Base-by-base conservation (phyloP, 495 filamentous ascomycete species). In the Podospora comata region DNA sequence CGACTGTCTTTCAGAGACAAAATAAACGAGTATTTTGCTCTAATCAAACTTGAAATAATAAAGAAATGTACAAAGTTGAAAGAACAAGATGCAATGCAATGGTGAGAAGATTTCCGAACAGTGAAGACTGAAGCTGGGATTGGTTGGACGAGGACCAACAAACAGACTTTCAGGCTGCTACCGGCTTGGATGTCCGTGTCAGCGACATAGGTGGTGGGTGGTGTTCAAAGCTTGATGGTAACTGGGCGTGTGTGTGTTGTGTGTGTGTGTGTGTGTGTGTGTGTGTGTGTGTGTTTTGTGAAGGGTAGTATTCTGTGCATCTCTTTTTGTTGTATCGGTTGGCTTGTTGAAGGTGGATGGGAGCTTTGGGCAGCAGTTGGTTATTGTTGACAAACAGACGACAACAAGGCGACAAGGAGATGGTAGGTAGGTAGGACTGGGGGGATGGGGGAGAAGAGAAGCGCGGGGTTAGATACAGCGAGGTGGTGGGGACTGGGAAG, bases 1-100 rank as follows among this genome's bases (percentile, higher is more conserved):
- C 55, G 63, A 70, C 57, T 19, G 59, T 65, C 44, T 70, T 30
- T 62, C 44, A 56, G 27, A 44, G 67, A 60, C 58, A 27, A 65
- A 60, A 59, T 32, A 65, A 64, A 23, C 34, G 61, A 34, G 20
- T 63, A 5, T 39, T 48, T 48, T 48, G 39, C 39, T 48, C 39
- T 27, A 16, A 61, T 61, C n/a, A 15, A 61, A 30, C 59, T 30
- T 16, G 16, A 9, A 15, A 27, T 61, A n/a, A 18, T 18, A 20
- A 30, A 28, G 19, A 61, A 61, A 28, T 61, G 59, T 7, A 30
- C 4, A 28, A 26, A 7, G 30, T 0, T 26, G 32, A 61, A 61
- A 30, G 30, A 32, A 23, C 23, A 23, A 61, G 5, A 18, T 61
- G 16, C 23, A 39, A 48, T 48, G 39, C 15, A 11, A 16, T 48